Percentiles rank a stretch among this genome's conserved stretches.
Evolutionary conservation across 345 rosid species (phyloP).

Genomic region (Rhizophora apiculata): DNA sequence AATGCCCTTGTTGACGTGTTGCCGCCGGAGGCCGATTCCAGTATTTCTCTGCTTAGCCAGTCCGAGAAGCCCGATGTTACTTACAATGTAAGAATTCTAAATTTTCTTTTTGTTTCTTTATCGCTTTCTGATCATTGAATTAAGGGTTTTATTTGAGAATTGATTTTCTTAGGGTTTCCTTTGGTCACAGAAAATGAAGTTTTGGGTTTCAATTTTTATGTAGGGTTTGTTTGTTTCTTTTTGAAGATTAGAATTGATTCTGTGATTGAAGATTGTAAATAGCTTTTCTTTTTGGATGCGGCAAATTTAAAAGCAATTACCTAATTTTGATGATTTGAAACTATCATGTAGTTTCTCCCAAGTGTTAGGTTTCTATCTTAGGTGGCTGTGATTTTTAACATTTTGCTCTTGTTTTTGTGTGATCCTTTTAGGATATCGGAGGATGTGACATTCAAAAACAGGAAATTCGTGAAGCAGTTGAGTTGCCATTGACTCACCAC

Average conservation of each 20-base stretch:
- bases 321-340: too few species aligned
- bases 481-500: slow-evolving; percentile 78
- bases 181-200: too few species aligned
- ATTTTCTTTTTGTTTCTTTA: not conserved
- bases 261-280: too few species aligned
- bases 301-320: too few species aligned
- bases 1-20: slow-evolving; percentile 87
- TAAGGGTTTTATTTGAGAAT: not conserved
- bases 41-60: slow-evolving; percentile 80
- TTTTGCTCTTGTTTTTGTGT: not conserved
- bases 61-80: slow-evolving; percentile 90
- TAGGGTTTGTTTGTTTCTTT: too few species aligned
- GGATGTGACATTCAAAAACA: slow-evolving; percentile 93
- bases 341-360: too few species aligned
- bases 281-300: too few species aligned
- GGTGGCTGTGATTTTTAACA: too few species aligned
- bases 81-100: slow-evolving; percentile 41
- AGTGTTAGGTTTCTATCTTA: too few species aligned
- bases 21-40: slow-evolving; percentile 89
- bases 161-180: too few species aligned
- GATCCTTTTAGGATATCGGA: slow-evolving; percentile 67
- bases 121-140: not conserved
- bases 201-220: too few species aligned
- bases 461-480: slow-evolving; percentile 96
- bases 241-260: too few species aligned